Evolutionary conservation across 176 grass and related monocot genomes (phyloP).

Genomic region (Musa beccarii): DNA sequence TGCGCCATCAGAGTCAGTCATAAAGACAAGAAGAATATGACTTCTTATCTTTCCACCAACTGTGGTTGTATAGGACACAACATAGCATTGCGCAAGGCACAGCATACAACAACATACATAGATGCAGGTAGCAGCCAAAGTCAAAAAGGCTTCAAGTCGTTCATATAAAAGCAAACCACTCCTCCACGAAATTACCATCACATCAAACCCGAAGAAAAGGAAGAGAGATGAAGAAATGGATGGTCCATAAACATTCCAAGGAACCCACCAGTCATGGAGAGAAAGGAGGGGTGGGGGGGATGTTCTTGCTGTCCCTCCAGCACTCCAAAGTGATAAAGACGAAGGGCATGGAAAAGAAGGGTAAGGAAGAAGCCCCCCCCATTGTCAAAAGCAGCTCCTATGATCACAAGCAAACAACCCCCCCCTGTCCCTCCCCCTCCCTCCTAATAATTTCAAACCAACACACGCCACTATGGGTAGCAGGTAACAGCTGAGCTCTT

Average conservation of each 20-base stretch:
- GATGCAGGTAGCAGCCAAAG: neutral
- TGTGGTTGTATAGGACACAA: no score
- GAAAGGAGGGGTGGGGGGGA: neutral
- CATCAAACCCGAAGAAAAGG: neutral
- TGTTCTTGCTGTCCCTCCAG: neutral
- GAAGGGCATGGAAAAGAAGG: neutral
- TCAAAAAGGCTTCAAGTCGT: neutral
- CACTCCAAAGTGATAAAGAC: neutral
- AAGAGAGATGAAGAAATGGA: neutral
- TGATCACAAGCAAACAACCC: conserved; percentile 12
- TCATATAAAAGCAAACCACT: neutral
- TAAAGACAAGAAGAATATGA: conserved; percentile 4
- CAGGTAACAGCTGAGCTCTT: neutral
- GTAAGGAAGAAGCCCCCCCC: neutral
- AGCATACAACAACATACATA: neutral
- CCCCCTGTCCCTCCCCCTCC: neutral
- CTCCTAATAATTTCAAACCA: conserved; percentile 5
- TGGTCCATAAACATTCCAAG: conserved; percentile 1
- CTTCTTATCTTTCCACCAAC: neutral
- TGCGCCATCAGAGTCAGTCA: neutral
- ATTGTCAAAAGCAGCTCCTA: conserved; percentile 2
- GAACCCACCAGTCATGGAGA: neutral
- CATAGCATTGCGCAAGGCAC: neutral
- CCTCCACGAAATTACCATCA: neutral
- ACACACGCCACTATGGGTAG: neutral